These are phyloP conservation scores for Epicoccum nigrum DNA, from an alignment of 2,329 filamentous ascomycete species.

Conservation along the genomic window DNA sequence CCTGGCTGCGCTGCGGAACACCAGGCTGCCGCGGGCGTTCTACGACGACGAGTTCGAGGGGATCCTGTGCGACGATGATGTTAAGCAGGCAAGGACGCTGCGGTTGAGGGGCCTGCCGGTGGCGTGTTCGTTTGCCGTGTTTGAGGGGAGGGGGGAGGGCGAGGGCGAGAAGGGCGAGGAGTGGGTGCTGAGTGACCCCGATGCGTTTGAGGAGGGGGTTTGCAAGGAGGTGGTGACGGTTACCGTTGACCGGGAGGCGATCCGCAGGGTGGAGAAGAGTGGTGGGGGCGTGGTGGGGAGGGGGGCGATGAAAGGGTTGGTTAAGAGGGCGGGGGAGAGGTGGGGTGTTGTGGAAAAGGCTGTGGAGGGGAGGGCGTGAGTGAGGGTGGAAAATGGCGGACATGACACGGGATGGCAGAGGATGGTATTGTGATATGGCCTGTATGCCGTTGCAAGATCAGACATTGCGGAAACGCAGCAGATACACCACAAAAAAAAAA, in stretches of 20 bases:
- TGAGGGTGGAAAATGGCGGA: background rate
- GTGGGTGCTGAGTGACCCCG: slow-evolving; percentile 87
- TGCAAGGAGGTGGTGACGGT: slow-evolving; percentile 84
- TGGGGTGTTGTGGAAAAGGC: slow-evolving; percentile 64
- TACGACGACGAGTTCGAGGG: slow-evolving; percentile 85
- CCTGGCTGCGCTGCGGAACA: slow-evolving; percentile 79
- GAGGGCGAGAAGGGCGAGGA: slow-evolving; percentile 43
- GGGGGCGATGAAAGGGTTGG: slow-evolving; percentile 65
- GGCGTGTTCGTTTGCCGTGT: slow-evolving; percentile 78
- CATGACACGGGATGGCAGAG: no score
- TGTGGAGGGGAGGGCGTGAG: slow-evolving; percentile 16
- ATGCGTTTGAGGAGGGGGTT: slow-evolving; percentile 84
- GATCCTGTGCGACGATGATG: slow-evolving; percentile 73
- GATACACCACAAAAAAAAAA: background rate
- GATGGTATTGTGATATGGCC: no score
- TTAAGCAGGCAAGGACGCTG: slow-evolving; percentile 62
- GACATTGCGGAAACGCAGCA: background rate
- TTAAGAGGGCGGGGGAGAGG: slow-evolving; percentile 65
- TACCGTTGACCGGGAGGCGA: slow-evolving; percentile 79
- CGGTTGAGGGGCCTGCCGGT: slow-evolving; percentile 71
- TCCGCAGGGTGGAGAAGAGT: slow-evolving; percentile 78
- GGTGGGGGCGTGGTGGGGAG: slow-evolving; percentile 76
- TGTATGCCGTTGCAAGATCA: background rate
- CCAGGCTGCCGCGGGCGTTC: slow-evolving; percentile 75
- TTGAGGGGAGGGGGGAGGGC: slow-evolving; percentile 57